phyloP scores from a whole-genome alignment of 176 grass and related monocot species.

The Eragrostis nindensis region DNA sequence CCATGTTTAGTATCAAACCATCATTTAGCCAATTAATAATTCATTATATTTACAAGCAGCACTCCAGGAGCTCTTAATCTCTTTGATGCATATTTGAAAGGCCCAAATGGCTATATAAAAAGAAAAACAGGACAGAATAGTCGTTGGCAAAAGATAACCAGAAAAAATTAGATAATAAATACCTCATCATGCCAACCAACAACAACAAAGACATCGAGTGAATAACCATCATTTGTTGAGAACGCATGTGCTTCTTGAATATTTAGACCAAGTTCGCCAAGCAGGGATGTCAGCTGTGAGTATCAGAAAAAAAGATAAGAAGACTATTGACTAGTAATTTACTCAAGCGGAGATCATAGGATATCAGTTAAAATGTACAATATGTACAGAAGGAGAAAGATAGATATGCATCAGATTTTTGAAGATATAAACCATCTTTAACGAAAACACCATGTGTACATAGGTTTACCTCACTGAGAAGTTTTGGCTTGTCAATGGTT shows the following conservation, averaged over 20 bases:
- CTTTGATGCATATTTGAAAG: slow-evolving; percentile 20
- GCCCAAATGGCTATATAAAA: slow-evolving; percentile 9
- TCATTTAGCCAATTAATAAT: neutral
- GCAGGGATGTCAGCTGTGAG: slow-evolving; percentile 83
- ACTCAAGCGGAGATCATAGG: slow-evolving; percentile 15
- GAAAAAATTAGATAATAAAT: slow-evolving; percentile 16
- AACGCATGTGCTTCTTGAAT: slow-evolving; percentile 99
- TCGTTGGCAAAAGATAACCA: slow-evolving; percentile 18
- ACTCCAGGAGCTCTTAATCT: neutral
- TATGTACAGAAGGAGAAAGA: too few species aligned
- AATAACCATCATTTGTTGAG: slow-evolving; percentile 98
- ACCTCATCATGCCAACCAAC: slow-evolving; percentile 96
- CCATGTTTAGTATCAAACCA: neutral
- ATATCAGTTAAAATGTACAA: slow-evolving; percentile 19
- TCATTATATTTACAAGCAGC: slow-evolving; percentile 1
- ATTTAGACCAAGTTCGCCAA: slow-evolving; percentile 94
- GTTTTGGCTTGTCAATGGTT: slow-evolving; percentile 93
- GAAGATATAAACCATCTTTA: neutral
- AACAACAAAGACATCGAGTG: slow-evolving; percentile 97
- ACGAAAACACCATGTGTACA: slow-evolving; percentile 27
- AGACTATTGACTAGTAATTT: neutral
- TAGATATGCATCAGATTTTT: slow-evolving; percentile 6
- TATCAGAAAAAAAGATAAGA: slow-evolving; percentile 32
- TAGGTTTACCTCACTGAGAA: slow-evolving; percentile 89
- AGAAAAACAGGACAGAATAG: neutral